These are phyloP conservation scores for Alliaria petiolata DNA, from an alignment of 345 rosid genomes.

Conservation along the genomic window DNA sequence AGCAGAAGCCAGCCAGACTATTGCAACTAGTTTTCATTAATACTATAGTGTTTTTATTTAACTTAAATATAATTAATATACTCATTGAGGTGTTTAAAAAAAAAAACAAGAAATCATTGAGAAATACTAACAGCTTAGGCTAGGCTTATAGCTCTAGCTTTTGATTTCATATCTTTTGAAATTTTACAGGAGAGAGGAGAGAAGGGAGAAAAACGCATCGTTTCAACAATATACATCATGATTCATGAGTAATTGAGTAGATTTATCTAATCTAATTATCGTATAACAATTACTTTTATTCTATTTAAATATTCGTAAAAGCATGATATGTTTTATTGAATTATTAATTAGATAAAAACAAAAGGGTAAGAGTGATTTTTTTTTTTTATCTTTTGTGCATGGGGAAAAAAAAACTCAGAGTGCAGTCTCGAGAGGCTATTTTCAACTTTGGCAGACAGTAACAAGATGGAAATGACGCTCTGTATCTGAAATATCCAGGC, in stretches of 20 bases:
- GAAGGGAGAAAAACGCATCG: not conserved
- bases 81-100: not conserved
- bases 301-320: not conserved
- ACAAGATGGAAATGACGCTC: slow-evolving; percentile 37
- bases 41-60: not conserved
- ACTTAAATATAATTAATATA: not conserved
- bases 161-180: slow-evolving; percentile 5
- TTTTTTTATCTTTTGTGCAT: not conserved
- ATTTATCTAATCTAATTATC: not conserved
- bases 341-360: not conserved
- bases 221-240: slow-evolving; percentile 25
- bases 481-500: slow-evolving; percentile 23
- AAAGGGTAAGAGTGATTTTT: not conserved
- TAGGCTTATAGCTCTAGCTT: slow-evolving; percentile 7
- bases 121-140: no score
- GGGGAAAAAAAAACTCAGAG: not conserved
- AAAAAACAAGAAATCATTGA: no score
- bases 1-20: slow-evolving; percentile 33
- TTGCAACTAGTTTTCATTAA: slow-evolving; percentile 15
- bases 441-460: slow-evolving; percentile 32
- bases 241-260: not conserved
- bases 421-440: slow-evolving; percentile 25
- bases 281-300: not conserved
- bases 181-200: not conserved
- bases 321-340: not conserved